Evolutionary conservation across 202 grass and related monocot species (phyloP).

Genomic region (Cymbopogon flexuosus): DNA sequence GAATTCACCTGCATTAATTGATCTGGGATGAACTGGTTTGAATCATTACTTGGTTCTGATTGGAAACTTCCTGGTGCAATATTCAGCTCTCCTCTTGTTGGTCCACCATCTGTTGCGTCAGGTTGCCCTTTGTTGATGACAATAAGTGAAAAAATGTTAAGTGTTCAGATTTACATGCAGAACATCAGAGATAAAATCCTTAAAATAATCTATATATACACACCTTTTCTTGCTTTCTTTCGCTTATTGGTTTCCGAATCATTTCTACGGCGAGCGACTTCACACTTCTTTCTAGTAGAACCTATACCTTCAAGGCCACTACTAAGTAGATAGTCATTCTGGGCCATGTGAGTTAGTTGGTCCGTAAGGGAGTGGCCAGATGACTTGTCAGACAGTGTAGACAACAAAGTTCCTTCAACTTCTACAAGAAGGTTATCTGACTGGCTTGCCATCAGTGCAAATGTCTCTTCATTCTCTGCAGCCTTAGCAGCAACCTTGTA

Average conservation of each 20-base stretch:
- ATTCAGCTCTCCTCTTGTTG: slow-evolving; percentile 44
- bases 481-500: slow-evolving; percentile 78
- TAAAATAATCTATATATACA: slow-evolving; percentile 5
- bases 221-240: slow-evolving; percentile 75
- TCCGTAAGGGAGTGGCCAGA: slow-evolving; percentile 41
- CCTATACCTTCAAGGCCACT: slow-evolving; percentile 43
- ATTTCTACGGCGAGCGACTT: slow-evolving; percentile 43
- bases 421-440: slow-evolving; percentile 64
- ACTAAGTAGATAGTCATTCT: slow-evolving; percentile 43
- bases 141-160: slow-evolving; percentile 9
- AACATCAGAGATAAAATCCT: not conserved
- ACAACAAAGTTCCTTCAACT: slow-evolving; percentile 59
- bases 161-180: not conserved
- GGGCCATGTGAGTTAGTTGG: slow-evolving; percentile 40
- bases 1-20: slow-evolving; percentile 63
- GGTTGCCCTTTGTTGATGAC: slow-evolving; percentile 31
- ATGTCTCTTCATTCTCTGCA: slow-evolving; percentile 66
- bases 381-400: slow-evolving; percentile 43
- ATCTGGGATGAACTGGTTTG: slow-evolving; percentile 65
- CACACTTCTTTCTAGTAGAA: slow-evolving; percentile 52
- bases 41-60: slow-evolving; percentile 39
- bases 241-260: slow-evolving; percentile 51
- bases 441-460: slow-evolving; percentile 56
- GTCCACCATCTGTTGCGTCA: slow-evolving; percentile 44
- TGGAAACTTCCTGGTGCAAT: slow-evolving; percentile 39